phyloP scores from a whole-genome alignment of 768 basidiomycete species.

The Collybia nuda region DNA sequence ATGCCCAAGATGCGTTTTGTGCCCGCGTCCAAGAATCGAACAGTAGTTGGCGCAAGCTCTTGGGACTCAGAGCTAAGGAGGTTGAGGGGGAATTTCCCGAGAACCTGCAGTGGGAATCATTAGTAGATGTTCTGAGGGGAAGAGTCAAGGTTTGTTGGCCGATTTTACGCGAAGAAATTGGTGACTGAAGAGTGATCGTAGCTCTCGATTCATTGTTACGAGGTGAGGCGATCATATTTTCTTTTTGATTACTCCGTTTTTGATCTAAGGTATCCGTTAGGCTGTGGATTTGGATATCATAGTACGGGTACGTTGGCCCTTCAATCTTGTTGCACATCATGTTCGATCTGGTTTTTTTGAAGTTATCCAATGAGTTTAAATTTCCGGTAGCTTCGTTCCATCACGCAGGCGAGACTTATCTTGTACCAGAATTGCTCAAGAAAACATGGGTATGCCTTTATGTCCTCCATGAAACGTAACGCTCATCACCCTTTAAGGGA shows the following conservation, averaged over 20 bases:
- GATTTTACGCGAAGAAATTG: not conserved
- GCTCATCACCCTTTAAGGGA: conserved; percentile 24
- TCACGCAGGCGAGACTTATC: conserved; percentile 78
- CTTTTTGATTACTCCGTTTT: not conserved
- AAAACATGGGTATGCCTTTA: conserved; percentile 51
- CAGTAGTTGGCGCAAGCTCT: conserved; percentile 9
- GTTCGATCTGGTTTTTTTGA: not conserved
- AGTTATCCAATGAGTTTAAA: conserved; percentile 81
- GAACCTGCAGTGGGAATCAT: conserved; percentile 65
- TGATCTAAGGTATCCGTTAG: conserved; percentile 21
- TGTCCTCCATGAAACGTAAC: not conserved
- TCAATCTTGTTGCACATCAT: not conserved
- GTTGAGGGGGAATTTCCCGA: conserved; percentile 56
- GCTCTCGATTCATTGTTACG: conserved; percentile 45
- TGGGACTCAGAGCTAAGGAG: conserved; percentile 1
- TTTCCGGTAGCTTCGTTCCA: conserved; percentile 77
- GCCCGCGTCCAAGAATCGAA: conserved; percentile 36
- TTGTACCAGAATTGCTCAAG: conserved; percentile 77
- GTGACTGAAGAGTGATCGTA: not conserved
- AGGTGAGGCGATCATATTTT: conserved; percentile 20
- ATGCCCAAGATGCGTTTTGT: conserved; percentile 71
- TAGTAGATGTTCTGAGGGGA: conserved; percentile 72
- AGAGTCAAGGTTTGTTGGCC: conserved; percentile 57
- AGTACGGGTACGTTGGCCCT: conserved; percentile 46
- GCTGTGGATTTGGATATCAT: conserved; percentile 70